Conservation (phyloP, 805 yeast genomes). For the Wickerhamiella parazyma region DNA sequence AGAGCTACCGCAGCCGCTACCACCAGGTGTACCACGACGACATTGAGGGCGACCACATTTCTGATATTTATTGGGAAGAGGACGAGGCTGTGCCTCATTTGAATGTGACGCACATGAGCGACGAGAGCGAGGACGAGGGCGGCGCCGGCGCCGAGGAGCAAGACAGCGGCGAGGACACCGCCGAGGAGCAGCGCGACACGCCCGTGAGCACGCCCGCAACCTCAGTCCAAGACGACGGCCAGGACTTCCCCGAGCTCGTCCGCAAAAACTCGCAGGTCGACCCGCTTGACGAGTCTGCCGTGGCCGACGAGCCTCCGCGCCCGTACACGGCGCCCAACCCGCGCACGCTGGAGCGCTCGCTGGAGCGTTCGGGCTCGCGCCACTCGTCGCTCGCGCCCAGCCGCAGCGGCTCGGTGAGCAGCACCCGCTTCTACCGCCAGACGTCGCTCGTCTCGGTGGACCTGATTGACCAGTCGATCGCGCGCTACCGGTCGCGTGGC, state of each 20-base stretch:
- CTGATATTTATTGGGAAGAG: background rate
- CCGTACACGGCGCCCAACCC: background rate
- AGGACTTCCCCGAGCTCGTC: background rate
- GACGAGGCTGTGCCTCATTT: background rate
- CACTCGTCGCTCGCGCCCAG: conserved; percentile 7
- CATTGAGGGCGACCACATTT: conserved; percentile 7
- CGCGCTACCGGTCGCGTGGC: conserved; percentile 8
- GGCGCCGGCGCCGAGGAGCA: background rate
- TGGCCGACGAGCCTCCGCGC: background rate
- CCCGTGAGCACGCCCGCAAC: background rate
- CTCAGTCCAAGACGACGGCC: background rate
- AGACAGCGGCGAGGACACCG: background rate
- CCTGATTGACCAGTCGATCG: conserved; percentile 13
- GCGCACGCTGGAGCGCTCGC: conserved; percentile 8
- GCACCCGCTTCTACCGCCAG: conserved; percentile 19
- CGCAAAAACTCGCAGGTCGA: background rate
- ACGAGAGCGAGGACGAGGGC: background rate
- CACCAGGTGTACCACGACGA: conserved; percentile 12
- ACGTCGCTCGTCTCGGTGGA: conserved; percentile 19
- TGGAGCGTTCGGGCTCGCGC: conserved; percentile 8
- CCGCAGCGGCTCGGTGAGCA: conserved; percentile 10
- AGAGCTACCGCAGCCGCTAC: conserved; percentile 17
- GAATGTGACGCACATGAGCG: background rate
- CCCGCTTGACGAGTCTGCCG: conserved; percentile 4
- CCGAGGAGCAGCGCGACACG: background rate